These are phyloP conservation scores for Hawksworthiomyces lignivorus DNA, from an alignment of 2,329 filamentous ascomycete species.

Conservation along the genomic window DNA sequence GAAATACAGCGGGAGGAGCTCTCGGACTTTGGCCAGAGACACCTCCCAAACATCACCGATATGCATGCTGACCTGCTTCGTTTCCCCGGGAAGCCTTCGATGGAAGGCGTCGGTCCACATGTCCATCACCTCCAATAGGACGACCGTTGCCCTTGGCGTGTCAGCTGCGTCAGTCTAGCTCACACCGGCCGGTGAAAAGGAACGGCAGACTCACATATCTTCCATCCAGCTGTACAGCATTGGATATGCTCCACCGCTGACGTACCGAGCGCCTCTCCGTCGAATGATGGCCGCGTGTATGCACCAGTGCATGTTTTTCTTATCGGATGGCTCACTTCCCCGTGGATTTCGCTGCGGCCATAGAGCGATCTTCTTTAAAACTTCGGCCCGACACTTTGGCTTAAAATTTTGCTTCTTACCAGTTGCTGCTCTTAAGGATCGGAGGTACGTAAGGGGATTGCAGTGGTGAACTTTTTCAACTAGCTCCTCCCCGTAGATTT, in stretches of 20 bases:
- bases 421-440: too few species aligned
- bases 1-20: background rate
- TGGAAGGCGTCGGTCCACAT: constrained; percentile 7
- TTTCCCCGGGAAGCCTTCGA: background rate
- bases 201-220: background rate
- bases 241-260: background rate
- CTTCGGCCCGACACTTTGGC: too few species aligned
- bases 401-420: too few species aligned
- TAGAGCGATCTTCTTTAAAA: too few species aligned
- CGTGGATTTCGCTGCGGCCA: background rate
- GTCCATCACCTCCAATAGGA: constrained; percentile 1
- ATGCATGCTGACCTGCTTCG: background rate
- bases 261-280: constrained; percentile 1
- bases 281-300: constrained; percentile 10
- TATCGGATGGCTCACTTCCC: background rate
- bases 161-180: too few species aligned
- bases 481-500: background rate
- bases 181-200: too few species aligned
- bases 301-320: constrained; percentile 3
- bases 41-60: background rate
- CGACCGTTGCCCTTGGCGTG: background rate
- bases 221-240: constrained; percentile 9
- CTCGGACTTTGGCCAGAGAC: background rate
- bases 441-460: background rate
- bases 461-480: background rate